A percentile compares a stretch with the other conserved stretches of the same genome.
Conservation (phyloP, 1,284 basidiomycete species). For the Vanrija sp. region DNA sequence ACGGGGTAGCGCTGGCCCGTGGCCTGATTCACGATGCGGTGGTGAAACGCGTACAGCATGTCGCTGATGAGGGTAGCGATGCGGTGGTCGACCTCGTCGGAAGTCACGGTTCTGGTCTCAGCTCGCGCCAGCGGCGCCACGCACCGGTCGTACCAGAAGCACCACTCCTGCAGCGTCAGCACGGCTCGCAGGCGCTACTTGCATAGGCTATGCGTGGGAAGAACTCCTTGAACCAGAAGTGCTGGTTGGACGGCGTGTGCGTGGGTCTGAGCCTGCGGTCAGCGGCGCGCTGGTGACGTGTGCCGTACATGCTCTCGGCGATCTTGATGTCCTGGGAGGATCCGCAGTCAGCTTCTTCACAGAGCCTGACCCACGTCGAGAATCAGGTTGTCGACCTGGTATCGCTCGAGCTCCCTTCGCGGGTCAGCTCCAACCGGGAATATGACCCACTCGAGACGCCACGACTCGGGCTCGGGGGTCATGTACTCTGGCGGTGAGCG, state of each 20-base stretch:
- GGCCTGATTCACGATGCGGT: slow-evolving; percentile 1
- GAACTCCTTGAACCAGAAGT: slow-evolving; percentile 16
- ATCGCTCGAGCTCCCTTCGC: slow-evolving; percentile 13
- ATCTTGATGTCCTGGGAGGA: slow-evolving; percentile 15
- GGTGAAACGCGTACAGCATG: slow-evolving; percentile 18
- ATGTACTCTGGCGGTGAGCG: slow-evolving; percentile 11
- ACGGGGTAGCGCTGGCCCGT: slow-evolving; percentile 4
- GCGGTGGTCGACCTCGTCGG: slow-evolving; percentile 12
- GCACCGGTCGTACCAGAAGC: slow-evolving; percentile 22
- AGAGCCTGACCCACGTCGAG: slow-evolving; percentile 4
- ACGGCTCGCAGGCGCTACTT: neutral
- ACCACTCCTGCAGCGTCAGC: slow-evolving; percentile 14
- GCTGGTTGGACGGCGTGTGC: slow-evolving; percentile 4
- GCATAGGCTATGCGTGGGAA: slow-evolving; percentile 13
- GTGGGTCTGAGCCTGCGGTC: slow-evolving; percentile 8
- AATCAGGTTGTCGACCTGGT: slow-evolving; percentile 18
- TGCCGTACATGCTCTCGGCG: slow-evolving; percentile 16
- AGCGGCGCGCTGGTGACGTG: neutral
- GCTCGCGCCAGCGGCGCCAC: neutral
- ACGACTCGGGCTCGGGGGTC: slow-evolving; percentile 12
- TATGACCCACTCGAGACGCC: slow-evolving; percentile 4
- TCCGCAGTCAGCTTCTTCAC: neutral
- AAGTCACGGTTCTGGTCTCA: slow-evolving; percentile 8
- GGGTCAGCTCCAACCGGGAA: neutral
- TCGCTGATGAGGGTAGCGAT: slow-evolving; percentile 5